Evolutionary conservation across 768 basidiomycete species (phyloP).

Genomic region (Suillus tomentosus): DNA sequence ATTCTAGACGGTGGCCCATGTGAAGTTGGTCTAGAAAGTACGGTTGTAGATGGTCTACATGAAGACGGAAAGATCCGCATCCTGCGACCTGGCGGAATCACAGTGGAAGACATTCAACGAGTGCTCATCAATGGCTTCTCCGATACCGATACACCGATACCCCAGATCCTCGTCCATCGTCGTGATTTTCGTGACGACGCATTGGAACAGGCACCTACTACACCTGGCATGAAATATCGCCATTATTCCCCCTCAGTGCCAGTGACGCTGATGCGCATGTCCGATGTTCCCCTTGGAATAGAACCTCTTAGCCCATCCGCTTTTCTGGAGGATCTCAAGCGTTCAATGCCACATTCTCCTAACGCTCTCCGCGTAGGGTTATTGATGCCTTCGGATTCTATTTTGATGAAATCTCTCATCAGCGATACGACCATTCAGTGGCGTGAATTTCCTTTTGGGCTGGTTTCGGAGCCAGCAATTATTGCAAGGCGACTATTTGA

Average conservation of each 20-base stretch:
- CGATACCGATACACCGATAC: slow-evolving; percentile 35
- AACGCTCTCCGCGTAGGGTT: slow-evolving; percentile 57
- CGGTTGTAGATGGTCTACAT: slow-evolving; percentile 87
- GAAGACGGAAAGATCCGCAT: slow-evolving; percentile 77
- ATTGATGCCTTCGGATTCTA: slow-evolving; percentile 63
- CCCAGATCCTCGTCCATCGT: slow-evolving; percentile 73
- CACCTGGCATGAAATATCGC: slow-evolving; percentile 98
- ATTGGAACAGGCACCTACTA: slow-evolving; percentile 83
- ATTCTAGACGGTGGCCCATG: slow-evolving; percentile 94
- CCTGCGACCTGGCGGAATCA: slow-evolving; percentile 89
- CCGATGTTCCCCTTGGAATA: slow-evolving; percentile 42
- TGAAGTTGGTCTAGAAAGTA: slow-evolving; percentile 91
- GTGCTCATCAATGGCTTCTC: slow-evolving; percentile 49
- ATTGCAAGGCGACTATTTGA: slow-evolving; percentile 87
- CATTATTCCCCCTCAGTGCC: slow-evolving; percentile 95
- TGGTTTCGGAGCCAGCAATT: slow-evolving; percentile 55
- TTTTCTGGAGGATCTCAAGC: slow-evolving; percentile 48
- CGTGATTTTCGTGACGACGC: slow-evolving; percentile 72
- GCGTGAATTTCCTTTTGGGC: slow-evolving; percentile 54
- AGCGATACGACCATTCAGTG: slow-evolving; percentile 48
- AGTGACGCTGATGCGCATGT: slow-evolving; percentile 66
- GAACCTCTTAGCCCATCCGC: slow-evolving; percentile 32
- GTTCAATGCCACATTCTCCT: slow-evolving; percentile 13
- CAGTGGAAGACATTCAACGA: slow-evolving; percentile 81
- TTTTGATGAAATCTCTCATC: slow-evolving; percentile 33